Conservation (phyloP, 2,329 filamentous ascomycete genomes). For the Acrocalymma vagum region DNA sequence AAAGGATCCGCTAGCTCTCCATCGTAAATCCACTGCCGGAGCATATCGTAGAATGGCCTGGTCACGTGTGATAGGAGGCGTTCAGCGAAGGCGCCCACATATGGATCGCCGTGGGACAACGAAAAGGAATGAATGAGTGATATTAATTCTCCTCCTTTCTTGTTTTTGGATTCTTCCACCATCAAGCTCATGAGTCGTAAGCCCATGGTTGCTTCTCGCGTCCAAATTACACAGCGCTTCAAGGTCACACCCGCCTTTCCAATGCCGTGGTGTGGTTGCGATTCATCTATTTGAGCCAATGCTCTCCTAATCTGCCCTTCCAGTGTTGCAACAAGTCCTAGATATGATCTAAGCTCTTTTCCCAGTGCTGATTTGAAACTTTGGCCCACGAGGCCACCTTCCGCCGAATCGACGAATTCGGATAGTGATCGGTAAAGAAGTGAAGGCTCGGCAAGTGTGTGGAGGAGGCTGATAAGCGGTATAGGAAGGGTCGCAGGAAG, state of each 20-base stretch:
- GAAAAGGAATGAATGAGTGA: slow-evolving; percentile 94
- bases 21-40: slow-evolving; percentile 97
- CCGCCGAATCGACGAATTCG: slow-evolving; percentile 80
- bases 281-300: slow-evolving; percentile 75
- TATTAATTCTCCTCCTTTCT: slow-evolving; percentile 90
- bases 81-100: slow-evolving; percentile 92
- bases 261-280: slow-evolving; percentile 72
- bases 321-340: slow-evolving; percentile 88
- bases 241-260: slow-evolving; percentile 91
- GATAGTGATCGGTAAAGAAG: slow-evolving; percentile 86
- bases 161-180: slow-evolving; percentile 84
- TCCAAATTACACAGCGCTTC: slow-evolving; percentile 97
- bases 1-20: slow-evolving; percentile 97
- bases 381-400: slow-evolving; percentile 87
- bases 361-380: slow-evolving; percentile 89
- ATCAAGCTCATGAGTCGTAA: slow-evolving; percentile 92
- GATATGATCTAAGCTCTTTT: slow-evolving; percentile 85
- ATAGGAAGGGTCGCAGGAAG: slow-evolving; percentile 82
- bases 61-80: slow-evolving; percentile 87
- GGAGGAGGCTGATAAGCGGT: slow-evolving; percentile 84
- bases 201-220: slow-evolving; percentile 94
- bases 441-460: slow-evolving; percentile 90
- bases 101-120: slow-evolving; percentile 91
- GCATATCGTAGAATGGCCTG: slow-evolving; percentile 93
- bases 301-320: slow-evolving; percentile 91